phyloP scores from a whole-genome alignment of 768 basidiomycete species.

The Kondoa malvinella region DNA sequence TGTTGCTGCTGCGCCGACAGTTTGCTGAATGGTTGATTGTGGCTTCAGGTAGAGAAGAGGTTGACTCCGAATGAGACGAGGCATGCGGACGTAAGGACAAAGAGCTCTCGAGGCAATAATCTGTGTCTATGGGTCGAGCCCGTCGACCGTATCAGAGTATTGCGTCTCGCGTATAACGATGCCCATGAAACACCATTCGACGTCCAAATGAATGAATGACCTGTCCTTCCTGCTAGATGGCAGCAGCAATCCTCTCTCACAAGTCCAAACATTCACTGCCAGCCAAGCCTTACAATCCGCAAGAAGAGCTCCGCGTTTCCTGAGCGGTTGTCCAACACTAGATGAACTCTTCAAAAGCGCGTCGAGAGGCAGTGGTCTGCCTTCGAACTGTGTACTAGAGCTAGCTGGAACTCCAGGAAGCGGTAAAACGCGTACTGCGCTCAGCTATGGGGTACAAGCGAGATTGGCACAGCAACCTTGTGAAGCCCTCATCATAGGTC shows the following conservation, averaged over 20 bases:
- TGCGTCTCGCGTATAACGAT: too few relatives aligned
- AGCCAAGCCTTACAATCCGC: background rate
- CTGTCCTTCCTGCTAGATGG: background rate
- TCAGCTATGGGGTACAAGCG: background rate
- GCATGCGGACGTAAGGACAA: too few relatives aligned
- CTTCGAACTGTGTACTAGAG: background rate
- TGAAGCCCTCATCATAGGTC: conserved; percentile 6
- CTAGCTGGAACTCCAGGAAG: conserved; percentile 1
- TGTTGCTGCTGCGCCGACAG: too few relatives aligned
- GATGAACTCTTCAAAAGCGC: background rate
- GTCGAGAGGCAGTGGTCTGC: background rate
- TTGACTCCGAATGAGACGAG: too few relatives aligned
- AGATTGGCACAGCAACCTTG: background rate
- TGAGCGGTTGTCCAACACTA: background rate
- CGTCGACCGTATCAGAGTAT: too few relatives aligned
- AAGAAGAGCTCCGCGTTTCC: background rate
- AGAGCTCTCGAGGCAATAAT: too few relatives aligned
- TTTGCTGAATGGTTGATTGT: too few relatives aligned
- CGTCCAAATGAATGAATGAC: background rate
- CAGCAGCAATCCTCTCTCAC: background rate
- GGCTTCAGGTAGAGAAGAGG: too few relatives aligned
- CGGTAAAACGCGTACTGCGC: conserved; percentile 3
- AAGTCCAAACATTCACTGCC: background rate
- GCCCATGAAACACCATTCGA: too few relatives aligned
- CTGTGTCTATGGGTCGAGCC: too few relatives aligned